Percentiles rank a stretch among this genome's conserved stretches.
Evolutionary conservation across 306 rosid species (phyloP).

Genomic region (Geum urbanum): DNA sequence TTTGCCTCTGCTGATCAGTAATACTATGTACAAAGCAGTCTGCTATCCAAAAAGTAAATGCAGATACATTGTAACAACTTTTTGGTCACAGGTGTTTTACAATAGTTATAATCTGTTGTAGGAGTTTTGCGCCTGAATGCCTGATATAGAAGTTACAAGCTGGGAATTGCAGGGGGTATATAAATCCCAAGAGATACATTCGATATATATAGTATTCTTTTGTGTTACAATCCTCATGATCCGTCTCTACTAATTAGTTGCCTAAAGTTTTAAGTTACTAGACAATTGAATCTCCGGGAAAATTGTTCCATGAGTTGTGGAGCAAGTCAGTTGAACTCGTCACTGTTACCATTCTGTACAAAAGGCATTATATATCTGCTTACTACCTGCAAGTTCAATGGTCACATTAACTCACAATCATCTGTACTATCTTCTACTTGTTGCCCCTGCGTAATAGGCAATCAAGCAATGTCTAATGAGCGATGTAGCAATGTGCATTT

Average conservation of each 20-base stretch:
- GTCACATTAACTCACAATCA: neutral
- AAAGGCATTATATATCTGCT: conserved; percentile 12
- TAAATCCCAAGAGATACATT: conserved; percentile 9
- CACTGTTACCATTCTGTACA: conserved; percentile 19
- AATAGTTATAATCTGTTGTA: neutral
- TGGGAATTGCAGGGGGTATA: conserved; percentile 16
- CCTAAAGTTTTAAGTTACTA: neutral
- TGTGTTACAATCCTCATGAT: conserved; percentile 5
- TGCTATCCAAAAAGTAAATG: conserved; percentile 10
- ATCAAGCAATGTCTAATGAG: neutral
- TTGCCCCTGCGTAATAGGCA: neutral
- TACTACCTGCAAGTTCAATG: conserved; percentile 21
- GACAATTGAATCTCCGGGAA: conserved; percentile 10
- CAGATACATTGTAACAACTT: neutral
- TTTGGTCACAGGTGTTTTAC: conserved; percentile 6
- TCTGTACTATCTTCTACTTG: neutral
- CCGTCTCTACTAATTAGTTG: neutral
- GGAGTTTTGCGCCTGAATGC: conserved; percentile 6
- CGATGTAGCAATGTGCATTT: neutral
- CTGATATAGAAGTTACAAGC: conserved; percentile 22
- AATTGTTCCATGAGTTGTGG: neutral
- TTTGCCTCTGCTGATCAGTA: conserved; percentile 14
- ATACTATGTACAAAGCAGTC: conserved; percentile 21
- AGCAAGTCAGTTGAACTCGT: conserved; percentile 2
- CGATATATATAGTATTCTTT: conserved; percentile 12